phyloP scores from a whole-genome alignment of 2,329 filamentous ascomycete genomes.

The Scolecobasidium constrictum region DNA sequence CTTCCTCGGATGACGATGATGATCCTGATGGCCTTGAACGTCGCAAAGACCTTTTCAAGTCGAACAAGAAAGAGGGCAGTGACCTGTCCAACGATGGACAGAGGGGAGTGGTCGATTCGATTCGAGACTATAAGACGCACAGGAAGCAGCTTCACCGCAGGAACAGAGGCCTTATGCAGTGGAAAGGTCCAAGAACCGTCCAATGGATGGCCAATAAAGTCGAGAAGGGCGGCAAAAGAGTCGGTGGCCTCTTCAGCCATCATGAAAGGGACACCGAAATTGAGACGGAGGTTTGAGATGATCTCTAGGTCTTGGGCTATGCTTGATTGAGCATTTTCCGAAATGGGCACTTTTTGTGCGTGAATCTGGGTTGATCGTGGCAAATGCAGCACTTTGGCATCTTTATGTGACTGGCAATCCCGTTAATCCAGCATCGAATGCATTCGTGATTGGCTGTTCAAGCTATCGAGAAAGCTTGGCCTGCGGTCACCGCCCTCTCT shows the following conservation, averaged over 20 bases:
- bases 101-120: slow-evolving; percentile 38
- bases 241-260: slow-evolving; percentile 44
- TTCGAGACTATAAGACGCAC: slow-evolving; percentile 51
- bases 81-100: slow-evolving; percentile 24
- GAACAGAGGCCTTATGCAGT: slow-evolving; percentile 65
- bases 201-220: slow-evolving; percentile 52
- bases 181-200: slow-evolving; percentile 43
- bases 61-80: slow-evolving; percentile 13
- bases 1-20: slow-evolving; percentile 16
- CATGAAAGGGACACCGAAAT: slow-evolving; percentile 47
- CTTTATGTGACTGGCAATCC: too few species aligned
- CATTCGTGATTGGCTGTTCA: too few species aligned
- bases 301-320: too few species aligned
- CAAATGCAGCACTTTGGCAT: too few species aligned
- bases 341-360: too few species aligned
- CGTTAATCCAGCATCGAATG: too few species aligned
- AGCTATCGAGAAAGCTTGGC: too few species aligned
- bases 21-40: slow-evolving; percentile 15
- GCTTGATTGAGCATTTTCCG: too few species aligned
- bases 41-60: slow-evolving; percentile 14
- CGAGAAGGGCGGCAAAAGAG: slow-evolving; percentile 35
- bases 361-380: too few species aligned
- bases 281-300: slow-evolving; percentile 57
- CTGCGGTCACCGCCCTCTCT: too few species aligned
- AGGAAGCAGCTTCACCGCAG: slow-evolving; percentile 51